phyloP scores from a whole-genome alignment of 2,329 filamentous ascomycete species.

The Pseudogymnoascus sp. region DNA sequence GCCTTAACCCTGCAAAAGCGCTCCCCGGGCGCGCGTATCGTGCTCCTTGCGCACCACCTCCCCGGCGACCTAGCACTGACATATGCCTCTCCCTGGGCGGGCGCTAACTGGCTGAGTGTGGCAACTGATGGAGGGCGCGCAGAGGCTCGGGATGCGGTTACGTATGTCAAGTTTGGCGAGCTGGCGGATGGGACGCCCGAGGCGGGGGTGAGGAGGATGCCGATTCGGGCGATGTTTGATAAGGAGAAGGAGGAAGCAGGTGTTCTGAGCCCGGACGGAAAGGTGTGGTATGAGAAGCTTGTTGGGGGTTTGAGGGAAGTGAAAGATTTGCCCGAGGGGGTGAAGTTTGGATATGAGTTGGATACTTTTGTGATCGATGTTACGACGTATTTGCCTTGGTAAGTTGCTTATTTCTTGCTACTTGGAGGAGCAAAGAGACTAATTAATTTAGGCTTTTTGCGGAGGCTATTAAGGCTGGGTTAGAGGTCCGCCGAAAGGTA shows the following conservation, averaged over 20 bases:
- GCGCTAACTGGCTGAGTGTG: constrained; percentile 13
- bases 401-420: constrained; percentile 16
- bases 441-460: constrained; percentile 27
- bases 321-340: constrained; percentile 29
- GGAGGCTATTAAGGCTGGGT: constrained; percentile 16
- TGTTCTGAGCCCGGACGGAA: constrained; percentile 29
- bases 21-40: constrained; percentile 30
- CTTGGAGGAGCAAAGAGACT: neutral
- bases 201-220: constrained; percentile 15
- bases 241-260: constrained; percentile 21
- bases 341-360: constrained; percentile 31
- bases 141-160: constrained; percentile 13
- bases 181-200: constrained; percentile 20
- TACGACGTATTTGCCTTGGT: constrained; percentile 31
- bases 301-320: constrained; percentile 31
- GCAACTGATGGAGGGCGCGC: constrained; percentile 9
- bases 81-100: constrained; percentile 37
- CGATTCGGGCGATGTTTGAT: constrained; percentile 12
- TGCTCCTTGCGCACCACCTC: constrained; percentile 35
- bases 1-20: constrained; percentile 31
- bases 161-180: constrained; percentile 15
- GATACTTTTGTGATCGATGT: constrained; percentile 34
- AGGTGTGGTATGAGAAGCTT: constrained; percentile 36
- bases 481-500: constrained; percentile 16
- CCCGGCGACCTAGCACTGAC: constrained; percentile 33